Evolutionary conservation across 1,284 basidiomycete genomes (phyloP).

Genomic region (Trichosporon sp.): DNA sequence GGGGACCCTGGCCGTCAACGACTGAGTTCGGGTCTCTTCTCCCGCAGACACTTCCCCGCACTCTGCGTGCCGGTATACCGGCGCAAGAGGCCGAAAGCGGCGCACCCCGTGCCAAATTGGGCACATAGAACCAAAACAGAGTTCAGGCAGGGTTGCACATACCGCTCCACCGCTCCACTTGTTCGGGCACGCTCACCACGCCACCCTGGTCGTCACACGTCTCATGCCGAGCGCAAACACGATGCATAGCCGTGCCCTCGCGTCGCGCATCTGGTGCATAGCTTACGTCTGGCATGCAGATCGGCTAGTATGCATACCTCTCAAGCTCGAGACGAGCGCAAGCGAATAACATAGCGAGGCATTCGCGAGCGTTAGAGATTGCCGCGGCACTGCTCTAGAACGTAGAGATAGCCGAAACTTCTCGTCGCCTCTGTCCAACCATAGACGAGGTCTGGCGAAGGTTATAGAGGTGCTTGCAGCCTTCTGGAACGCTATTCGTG

Average conservation of each 20-base stretch:
- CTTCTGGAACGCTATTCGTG: background rate
- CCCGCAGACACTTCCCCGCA: background rate
- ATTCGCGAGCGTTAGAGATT: background rate
- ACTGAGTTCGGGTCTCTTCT: background rate
- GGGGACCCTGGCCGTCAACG: background rate
- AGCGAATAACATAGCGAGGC: background rate
- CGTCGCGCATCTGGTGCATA: background rate
- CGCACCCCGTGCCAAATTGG: background rate
- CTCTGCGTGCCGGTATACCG: background rate
- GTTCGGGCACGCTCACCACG: background rate
- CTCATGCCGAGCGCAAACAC: background rate
- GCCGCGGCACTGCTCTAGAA: background rate
- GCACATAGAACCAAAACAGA: background rate
- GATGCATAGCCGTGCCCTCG: background rate
- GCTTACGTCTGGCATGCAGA: background rate
- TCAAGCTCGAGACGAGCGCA: background rate
- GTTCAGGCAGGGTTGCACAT: background rate
- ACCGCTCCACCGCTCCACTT: conserved; percentile 8
- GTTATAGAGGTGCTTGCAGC: background rate
- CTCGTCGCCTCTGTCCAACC: background rate
- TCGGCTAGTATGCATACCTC: background rate
- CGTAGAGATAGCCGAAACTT: background rate
- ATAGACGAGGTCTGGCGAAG: background rate
- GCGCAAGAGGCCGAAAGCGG: background rate
- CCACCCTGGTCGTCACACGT: background rate